Base-by-base conservation (phyloP, 345 rosid species). In the Citrus unshiu region DNA sequence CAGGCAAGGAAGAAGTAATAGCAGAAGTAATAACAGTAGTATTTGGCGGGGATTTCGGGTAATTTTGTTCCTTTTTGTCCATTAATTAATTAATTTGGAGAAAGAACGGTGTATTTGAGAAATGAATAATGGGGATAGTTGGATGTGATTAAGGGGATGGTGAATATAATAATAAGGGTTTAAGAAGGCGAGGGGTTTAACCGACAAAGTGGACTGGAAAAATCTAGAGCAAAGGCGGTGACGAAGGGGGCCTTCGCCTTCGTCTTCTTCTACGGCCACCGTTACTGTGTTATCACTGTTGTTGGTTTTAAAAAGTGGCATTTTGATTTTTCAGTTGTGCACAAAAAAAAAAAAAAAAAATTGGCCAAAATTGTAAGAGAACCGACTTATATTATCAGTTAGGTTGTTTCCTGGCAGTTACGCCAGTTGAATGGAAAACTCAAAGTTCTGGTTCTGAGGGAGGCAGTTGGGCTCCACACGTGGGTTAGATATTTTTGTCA, bases 171-270 rank as follows among this genome's bases (percentile, higher is more conserved):
- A 61, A 56, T 79, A 61, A 19, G 40, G 80, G 75, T 35, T 72
- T 68, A 63, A 49, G 67, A 63, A 49, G 67, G 6, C 22, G 18
- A 19, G 12, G 2, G 67, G 25, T 7, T 68, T 81, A 62, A 81
- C 91, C 92, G 91, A 86, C 90, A 81, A 75, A 85, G 89, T 84
- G 90, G 85, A 70, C 30, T 51, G 72, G 22, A 87, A 83, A 84
- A 76, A 87, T 87, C 90, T 81, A 10, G 16, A 34, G 19, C 77
- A 79, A 34, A 86, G 93, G 87, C 92, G 93, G 92, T 86, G 87
- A 21, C 2, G 76, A 68, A 61, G 68, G 67, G 27, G 63, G 24
- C 43, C 16, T 7, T 21, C 65, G 25, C 22, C 30, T 25, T 37
- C 79, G 8, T 59, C 77, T 25, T 62, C 86, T 56, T 74, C 71